Conservation (phyloP, 768 basidiomycete species). For the Pulveroboletus sp. region DNA sequence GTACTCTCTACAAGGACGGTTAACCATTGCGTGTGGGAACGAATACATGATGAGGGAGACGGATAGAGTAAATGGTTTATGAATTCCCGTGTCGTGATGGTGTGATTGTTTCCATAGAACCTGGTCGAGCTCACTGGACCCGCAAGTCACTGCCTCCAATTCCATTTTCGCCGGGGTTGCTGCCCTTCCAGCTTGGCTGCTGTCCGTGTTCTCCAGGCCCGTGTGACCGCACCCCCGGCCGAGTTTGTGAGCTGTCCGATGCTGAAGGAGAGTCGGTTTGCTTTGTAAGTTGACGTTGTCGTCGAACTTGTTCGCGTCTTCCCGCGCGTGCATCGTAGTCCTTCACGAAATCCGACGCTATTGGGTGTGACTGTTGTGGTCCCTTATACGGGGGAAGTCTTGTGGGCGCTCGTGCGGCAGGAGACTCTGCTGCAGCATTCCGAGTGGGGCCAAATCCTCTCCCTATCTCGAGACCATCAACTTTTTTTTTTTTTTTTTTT, state of each 20-base stretch:
- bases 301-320: background rate
- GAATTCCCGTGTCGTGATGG: background rate
- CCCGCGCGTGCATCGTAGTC: background rate
- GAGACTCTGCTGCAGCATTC: slow-evolving; percentile 8
- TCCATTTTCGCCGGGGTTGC: background rate
- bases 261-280: background rate
- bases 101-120: background rate
- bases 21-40: no score
- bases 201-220: background rate
- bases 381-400: background rate
- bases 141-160: background rate
- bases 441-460: slow-evolving; percentile 11
- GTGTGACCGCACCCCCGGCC: no score
- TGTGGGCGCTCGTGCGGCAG: slow-evolving; percentile 11
- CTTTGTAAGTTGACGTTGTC: background rate
- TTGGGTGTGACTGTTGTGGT: no score
- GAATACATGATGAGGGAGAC: no score
- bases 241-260: no score
- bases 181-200: background rate
- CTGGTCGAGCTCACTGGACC: background rate
- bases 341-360: no score
- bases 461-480: slow-evolving; percentile 9
- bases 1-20: no score
- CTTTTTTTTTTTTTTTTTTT: no score
- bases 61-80: no score